Percentiles rank a stretch among this genome's conserved stretches.
These are phyloP conservation scores for Aspergillus pseudonomiae DNA, from an alignment of 2,329 filamentous ascomycete species.

Conservation along the genomic window DNA sequence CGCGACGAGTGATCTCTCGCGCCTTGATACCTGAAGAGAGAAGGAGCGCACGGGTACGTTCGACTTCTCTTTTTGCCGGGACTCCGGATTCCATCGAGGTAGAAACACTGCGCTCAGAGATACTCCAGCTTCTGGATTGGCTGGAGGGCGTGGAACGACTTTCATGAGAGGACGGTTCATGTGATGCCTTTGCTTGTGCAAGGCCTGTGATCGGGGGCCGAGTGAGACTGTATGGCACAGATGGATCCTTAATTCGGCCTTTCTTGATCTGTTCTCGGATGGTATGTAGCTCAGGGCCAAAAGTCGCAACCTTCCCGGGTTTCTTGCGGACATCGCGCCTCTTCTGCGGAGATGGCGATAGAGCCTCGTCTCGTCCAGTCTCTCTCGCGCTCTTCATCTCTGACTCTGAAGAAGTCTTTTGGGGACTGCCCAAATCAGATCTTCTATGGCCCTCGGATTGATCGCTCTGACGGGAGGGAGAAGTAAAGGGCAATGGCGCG, in stretches of 20 bases:
- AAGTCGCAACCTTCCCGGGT: slow-evolving; percentile 32
- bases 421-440: slow-evolving; percentile 20
- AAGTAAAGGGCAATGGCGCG: slow-evolving; percentile 56
- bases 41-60: slow-evolving; percentile 74
- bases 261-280: slow-evolving; percentile 26
- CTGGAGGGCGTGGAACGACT: slow-evolving; percentile 42
- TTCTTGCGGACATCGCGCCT: slow-evolving; percentile 12
- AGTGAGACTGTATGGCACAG: slow-evolving; percentile 34
- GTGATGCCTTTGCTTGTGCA: slow-evolving; percentile 42
- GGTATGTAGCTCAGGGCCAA: slow-evolving; percentile 31
- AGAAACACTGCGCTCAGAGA: slow-evolving; percentile 54
- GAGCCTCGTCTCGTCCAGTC: slow-evolving; percentile 11
- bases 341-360: slow-evolving; percentile 18
- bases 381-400: slow-evolving; percentile 16
- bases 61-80: slow-evolving; percentile 72
- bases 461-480: slow-evolving; percentile 47
- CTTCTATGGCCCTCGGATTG: slow-evolving; percentile 32
- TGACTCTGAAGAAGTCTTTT: slow-evolving; percentile 13
- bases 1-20: slow-evolving; percentile 72
- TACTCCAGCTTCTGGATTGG: slow-evolving; percentile 60
- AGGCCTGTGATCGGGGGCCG: slow-evolving; percentile 52
- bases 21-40: slow-evolving; percentile 89
- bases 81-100: slow-evolving; percentile 37
- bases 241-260: slow-evolving; percentile 31
- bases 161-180: slow-evolving; percentile 25